Percentiles rank a stretch among this genome's conserved stretches.
Conservation (phyloP, 2,329 filamentous ascomycete species). For the Xylariaceae sp. region DNA sequence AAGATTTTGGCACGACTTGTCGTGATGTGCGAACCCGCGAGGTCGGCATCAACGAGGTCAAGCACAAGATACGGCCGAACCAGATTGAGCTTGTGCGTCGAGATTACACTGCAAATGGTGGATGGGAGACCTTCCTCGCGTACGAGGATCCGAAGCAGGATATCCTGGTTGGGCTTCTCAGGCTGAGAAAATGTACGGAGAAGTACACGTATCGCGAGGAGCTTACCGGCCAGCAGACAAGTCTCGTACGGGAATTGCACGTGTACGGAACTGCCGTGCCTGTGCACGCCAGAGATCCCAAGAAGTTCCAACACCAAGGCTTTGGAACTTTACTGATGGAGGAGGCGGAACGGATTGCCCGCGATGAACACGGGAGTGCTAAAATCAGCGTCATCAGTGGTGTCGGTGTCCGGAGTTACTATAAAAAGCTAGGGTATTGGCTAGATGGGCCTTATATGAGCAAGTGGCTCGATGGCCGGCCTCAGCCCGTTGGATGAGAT, state of each 20-base stretch:
- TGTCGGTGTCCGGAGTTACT: constrained; percentile 92
- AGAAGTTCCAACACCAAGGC: constrained; percentile 97
- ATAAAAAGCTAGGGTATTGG: constrained; percentile 86
- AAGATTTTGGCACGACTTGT: constrained; percentile 95
- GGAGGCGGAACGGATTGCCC: constrained; percentile 90
- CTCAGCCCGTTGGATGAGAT: constrained; percentile 12
- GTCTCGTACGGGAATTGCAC: constrained; percentile 88
- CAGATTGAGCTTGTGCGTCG: constrained; percentile 92
- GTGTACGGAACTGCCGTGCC: constrained; percentile 98
- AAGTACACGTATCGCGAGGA: constrained; percentile 92
- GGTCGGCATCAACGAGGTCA: constrained; percentile 98
- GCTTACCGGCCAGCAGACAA: constrained; percentile 78
- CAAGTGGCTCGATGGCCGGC: constrained; percentile 54
- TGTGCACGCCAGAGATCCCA: constrained; percentile 87
- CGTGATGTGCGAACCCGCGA: constrained; percentile 94
- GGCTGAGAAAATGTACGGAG: constrained; percentile 82
- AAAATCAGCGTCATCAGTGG: constrained; percentile 99
- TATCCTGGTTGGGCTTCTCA: constrained; percentile 85
- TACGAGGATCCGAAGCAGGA: constrained; percentile 99
- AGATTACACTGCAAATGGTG: constrained; percentile 91
- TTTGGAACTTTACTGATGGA: constrained; percentile 97
- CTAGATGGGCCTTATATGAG: constrained; percentile 85
- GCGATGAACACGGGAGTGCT: constrained; percentile 85
- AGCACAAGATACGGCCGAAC: constrained; percentile 94
- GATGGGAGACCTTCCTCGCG: constrained; percentile 97